Evolutionary conservation across 352 stramenopile species (phyloP).

Genomic region (Aphanomyces stellatus): DNA sequence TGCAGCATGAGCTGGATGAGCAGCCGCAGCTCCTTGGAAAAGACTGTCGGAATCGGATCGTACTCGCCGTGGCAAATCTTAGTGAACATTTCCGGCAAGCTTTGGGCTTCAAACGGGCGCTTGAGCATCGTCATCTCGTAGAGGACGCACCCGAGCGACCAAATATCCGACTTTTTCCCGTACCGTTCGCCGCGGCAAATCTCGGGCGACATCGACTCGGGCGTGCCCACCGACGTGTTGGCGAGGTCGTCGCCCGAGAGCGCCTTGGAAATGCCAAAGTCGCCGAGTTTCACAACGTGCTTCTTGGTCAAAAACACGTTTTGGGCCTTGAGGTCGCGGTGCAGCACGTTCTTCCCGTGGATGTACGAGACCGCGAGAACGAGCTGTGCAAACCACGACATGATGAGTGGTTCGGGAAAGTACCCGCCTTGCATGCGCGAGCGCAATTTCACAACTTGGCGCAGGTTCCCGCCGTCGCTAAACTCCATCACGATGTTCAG

Average conservation of each 20-base stretch:
- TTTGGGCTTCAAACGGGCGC: conserved; percentile 75
- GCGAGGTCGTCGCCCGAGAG: conserved; percentile 69
- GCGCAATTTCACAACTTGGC: conserved; percentile 73
- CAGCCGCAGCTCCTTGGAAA: conserved; percentile 71
- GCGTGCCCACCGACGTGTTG: conserved; percentile 75
- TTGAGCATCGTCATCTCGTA: conserved; percentile 88
- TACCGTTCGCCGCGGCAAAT: conserved; percentile 83
- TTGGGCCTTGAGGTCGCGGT: conserved; percentile 81
- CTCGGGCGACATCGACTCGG: conserved; percentile 84
- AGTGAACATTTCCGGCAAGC: conserved; percentile 73
- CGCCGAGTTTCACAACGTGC: conserved; percentile 81
- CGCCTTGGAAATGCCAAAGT: conserved; percentile 85
- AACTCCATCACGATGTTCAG: conserved; percentile 89
- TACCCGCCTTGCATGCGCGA: conserved; percentile 68
- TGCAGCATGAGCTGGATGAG: conserved; percentile 84
- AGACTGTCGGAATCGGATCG: conserved; percentile 56
- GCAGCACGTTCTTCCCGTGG: conserved; percentile 82
- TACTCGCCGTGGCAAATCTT: conserved; percentile 87
- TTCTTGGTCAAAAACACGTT: conserved; percentile 84
- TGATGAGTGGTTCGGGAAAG: conserved; percentile 77
- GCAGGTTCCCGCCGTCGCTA: conserved; percentile 71
- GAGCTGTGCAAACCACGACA: conserved; percentile 83
- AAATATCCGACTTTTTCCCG: conserved; percentile 86
- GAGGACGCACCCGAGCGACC: conserved; percentile 82
- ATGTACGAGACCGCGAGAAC: conserved; percentile 82